phyloP scores from a whole-genome alignment of 352 stramenopile species.

The Lagenidium giganteum region DNA sequence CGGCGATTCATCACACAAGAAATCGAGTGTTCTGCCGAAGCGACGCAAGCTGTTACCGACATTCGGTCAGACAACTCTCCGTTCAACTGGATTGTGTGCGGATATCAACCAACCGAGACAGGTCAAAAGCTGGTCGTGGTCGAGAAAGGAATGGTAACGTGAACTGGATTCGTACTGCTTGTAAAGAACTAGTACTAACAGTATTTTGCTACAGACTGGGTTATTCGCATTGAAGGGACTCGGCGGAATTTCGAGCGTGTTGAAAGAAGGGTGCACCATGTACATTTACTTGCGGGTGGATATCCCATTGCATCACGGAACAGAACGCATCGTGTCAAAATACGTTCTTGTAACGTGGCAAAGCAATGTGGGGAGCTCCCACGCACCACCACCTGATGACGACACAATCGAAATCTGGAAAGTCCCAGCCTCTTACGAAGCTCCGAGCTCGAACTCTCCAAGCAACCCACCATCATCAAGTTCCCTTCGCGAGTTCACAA shows the following conservation, averaged over 20 bases:
- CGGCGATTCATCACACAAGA: slow-evolving; percentile 73
- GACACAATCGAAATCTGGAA: slow-evolving; percentile 23
- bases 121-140: slow-evolving; percentile 70
- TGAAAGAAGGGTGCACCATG: slow-evolving; percentile 79
- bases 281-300: slow-evolving; percentile 90
- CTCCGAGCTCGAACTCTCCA: slow-evolving; percentile 16
- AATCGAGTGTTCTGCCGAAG: slow-evolving; percentile 76
- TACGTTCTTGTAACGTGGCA: slow-evolving; percentile 87
- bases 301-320: slow-evolving; percentile 73
- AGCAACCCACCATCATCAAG: slow-evolving; percentile 13
- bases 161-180: too few species aligned
- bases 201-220: slow-evolving; percentile 56
- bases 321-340: slow-evolving; percentile 82
- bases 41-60: slow-evolving; percentile 63
- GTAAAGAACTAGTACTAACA: too few species aligned
- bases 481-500: slow-evolving; percentile 14
- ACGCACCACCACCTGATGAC: too few species aligned
- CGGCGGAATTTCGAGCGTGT: slow-evolving; percentile 62
- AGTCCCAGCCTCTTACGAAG: slow-evolving; percentile 9
- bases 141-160: slow-evolving; percentile 82
- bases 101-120: slow-evolving; percentile 70
- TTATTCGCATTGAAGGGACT: slow-evolving; percentile 81
- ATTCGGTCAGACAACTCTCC: slow-evolving; percentile 75
- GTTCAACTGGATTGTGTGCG: slow-evolving; percentile 85
- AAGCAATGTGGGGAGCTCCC: slow-evolving; percentile 48